Evolutionary conservation across 441 rosid species (phyloP), one percentile per base, ranked within the genome.

Genomic region (Pelargonium hybrid): DNA sequence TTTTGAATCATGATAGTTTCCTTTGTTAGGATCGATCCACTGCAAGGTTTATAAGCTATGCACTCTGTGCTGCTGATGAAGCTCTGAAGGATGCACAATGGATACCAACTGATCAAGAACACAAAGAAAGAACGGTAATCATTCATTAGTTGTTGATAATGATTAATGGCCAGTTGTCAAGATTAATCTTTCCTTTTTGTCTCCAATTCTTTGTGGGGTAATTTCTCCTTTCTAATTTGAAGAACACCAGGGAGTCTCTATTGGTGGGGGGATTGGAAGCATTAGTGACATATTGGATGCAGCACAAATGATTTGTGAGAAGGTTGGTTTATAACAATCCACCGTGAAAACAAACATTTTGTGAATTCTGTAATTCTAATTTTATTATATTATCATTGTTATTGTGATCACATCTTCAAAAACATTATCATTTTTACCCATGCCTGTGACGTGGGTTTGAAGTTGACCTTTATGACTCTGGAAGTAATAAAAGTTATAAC

Each of bases 261-360:
- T 93, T 68, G 98, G 98, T 52, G 96, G 92, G 54, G 96, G 96
- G 66, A 93, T 84, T 26, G 98, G 96, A 81, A 93, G 98, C 80
- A 91, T 93, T 64, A 73, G 85, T 72, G 98, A 93, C 68, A 81
- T 86, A 68, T 70, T 93, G 56, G 96, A 88, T 71, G 98, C 96
- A 14, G 91, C 96, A n/a, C 84, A 87, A 80, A 76, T 93, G 92
- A 88, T 93, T 26, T 88, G 88, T 73, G 95, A 91, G 75, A 93
- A 86, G 92, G 98, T 89, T 67, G 43, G 56, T 67, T 74, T 77
- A 68, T 62, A 68, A 6, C 71, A 57, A 29, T 78, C 70, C 63
- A 7, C 15, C 17, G 14, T 20, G 10, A 21, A 71, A 29, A 54
- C 63, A 56, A 20, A 56, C 29, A 20, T n/a, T 20, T 15, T 56